Evolutionary conservation across 495 filamentous ascomycete species (phyloP).

Genomic region (Trichoderma erinaceum): DNA sequence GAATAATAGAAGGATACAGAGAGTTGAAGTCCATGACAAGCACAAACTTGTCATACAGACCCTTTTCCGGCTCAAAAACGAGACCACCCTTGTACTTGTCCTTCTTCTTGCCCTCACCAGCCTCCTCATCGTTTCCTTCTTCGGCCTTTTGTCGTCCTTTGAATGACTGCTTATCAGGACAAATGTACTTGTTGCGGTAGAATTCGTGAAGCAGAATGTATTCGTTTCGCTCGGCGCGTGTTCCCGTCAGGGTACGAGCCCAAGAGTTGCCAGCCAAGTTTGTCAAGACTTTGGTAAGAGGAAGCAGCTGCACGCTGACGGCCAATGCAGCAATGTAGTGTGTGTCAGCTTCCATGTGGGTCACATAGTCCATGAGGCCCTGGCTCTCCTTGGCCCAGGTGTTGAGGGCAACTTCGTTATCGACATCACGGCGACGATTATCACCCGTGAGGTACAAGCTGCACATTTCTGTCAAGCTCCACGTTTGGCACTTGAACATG

Average conservation of each 20-base stretch:
- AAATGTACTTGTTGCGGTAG: slow-evolving; percentile 91
- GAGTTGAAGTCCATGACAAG: slow-evolving; percentile 99
- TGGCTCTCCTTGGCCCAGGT: slow-evolving; percentile 78
- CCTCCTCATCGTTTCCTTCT: slow-evolving; percentile 60
- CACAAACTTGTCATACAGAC: slow-evolving; percentile 92
- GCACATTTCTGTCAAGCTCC: slow-evolving; percentile 97
- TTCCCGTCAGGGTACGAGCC: slow-evolving; percentile 92
- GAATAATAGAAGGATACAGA: slow-evolving; percentile 96
- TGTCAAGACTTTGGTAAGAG: slow-evolving; percentile 88
- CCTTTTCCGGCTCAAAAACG: slow-evolving; percentile 96
- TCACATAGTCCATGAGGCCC: slow-evolving; percentile 87
- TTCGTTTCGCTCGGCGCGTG: slow-evolving; percentile 94
- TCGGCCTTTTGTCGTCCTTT: slow-evolving; percentile 62
- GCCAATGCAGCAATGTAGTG: slow-evolving; percentile 91
- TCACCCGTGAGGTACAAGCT: slow-evolving; percentile 70
- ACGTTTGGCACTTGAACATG: slow-evolving; percentile 95
- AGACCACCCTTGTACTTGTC: slow-evolving; percentile 98
- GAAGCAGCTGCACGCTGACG: slow-evolving; percentile 80
- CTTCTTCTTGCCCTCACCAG: slow-evolving; percentile 77
- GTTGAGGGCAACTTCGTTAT: slow-evolving; percentile 80
- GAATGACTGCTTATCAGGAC: slow-evolving; percentile 80
- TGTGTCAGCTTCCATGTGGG: slow-evolving; percentile 88
- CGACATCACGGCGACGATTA: slow-evolving; percentile 67
- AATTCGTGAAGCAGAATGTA: slow-evolving; percentile 99
- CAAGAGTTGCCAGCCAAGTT: slow-evolving; percentile 97